Evolutionary conservation across 345 rosid genomes (phyloP), one percentile per base, ranked within the genome.

Genomic region (Excoecaria agallocha): DNA sequence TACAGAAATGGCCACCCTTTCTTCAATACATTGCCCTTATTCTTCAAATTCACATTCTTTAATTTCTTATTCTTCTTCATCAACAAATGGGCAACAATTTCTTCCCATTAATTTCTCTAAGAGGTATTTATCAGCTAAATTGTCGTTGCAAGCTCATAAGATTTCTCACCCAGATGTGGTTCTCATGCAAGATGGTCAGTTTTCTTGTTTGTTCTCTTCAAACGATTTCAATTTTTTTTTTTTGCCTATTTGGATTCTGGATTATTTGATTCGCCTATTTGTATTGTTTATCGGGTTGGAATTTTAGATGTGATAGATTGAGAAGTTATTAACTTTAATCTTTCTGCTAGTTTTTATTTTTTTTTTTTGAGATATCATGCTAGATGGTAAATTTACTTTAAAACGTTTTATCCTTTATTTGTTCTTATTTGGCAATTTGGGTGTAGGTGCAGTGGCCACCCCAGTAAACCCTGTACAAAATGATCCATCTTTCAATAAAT

Each of bases 391-490:
- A 30, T 30, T 30, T 30, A 30, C 30, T 30, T 30, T 30, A 30
- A 30, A 30, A 30, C 30, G 30, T 30, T 30, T 30, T 30, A 30
- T 30, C 30, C 30, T 30, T 30, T 66, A 66, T 74, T 56, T 56
- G 10, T 9, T 66, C 56, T 55, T 41, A 56, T 39, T 39, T 57
- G 77, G 38, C 46, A 66, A 55, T 75, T 35, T 69, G 57, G 43
- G 41, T 63, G n/a, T 74, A 91, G 94, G 93, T 81, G 88, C 93
- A 20, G 81, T 88, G 60, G 89, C 89, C 38, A 82, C 87, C 30
- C 81, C 85, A 55, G 69, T 79, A 50, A 78, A 74, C 62, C 83
- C 85, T 0, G 75, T 68, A 10, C 87, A 78, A 68, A 82, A 78
- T 70, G 85, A 86, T 58, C 72, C 81, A 56, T 75, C 90, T 73